Conservation (phyloP, 441 rosid genomes). For the Dalechampia spathulata region DNA sequence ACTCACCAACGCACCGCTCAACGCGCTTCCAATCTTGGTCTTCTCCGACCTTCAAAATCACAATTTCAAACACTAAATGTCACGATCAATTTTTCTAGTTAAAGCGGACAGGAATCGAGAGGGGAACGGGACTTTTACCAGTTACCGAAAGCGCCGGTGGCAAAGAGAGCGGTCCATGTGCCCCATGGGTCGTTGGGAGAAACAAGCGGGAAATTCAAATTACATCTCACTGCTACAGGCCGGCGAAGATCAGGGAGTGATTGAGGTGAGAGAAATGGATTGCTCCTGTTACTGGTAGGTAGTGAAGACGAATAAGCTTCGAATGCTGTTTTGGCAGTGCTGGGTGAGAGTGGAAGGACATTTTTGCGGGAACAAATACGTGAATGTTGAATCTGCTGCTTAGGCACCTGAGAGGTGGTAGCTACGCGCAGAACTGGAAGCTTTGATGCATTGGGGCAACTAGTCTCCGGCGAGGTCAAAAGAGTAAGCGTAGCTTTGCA, state of each 20-base stretch:
- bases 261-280: slow-evolving; percentile 25
- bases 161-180: slow-evolving; percentile 79
- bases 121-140: slow-evolving; percentile 34
- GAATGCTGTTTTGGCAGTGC: neutral
- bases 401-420: slow-evolving; percentile 14
- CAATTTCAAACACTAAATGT: neutral
- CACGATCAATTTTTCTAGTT: neutral
- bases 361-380: slow-evolving; percentile 27
- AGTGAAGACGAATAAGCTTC: slow-evolving; percentile 8
- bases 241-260: slow-evolving; percentile 17
- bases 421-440: slow-evolving; percentile 19
- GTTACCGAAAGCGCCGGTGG: slow-evolving; percentile 76
- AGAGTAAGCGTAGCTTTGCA: neutral
- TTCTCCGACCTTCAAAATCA: slow-evolving; percentile 54
- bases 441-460: slow-evolving; percentile 32
- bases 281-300: neutral
- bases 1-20: slow-evolving; percentile 73
- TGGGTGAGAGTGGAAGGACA: slow-evolving; percentile 8
- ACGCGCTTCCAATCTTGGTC: slow-evolving; percentile 65
- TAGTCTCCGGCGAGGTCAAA: neutral
- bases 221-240: slow-evolving; percentile 44
- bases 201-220: slow-evolving; percentile 51
- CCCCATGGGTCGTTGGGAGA: slow-evolving; percentile 78
- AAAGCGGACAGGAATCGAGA: neutral
- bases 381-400: slow-evolving; percentile 19